Evolutionary conservation across 306 rosid genomes (phyloP).

Genomic region (Malus sieversii): DNA sequence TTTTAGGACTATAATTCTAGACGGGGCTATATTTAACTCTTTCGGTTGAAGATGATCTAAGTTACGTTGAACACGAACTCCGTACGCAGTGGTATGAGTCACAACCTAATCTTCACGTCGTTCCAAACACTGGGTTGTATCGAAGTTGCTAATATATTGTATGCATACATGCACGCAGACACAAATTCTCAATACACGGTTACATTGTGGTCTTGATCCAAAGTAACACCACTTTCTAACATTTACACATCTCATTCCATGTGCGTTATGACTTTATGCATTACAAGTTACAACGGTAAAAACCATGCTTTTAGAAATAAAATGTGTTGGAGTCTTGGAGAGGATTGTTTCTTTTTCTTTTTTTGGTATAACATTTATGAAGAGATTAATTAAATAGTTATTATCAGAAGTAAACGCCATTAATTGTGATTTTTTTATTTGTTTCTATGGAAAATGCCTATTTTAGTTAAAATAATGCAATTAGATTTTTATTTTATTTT

Average conservation of each 20-base stretch:
- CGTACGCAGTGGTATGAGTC: no score
- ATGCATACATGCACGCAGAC: not conserved
- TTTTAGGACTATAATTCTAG: no score
- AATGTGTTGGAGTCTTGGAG: no score
- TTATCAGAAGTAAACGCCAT: not conserved
- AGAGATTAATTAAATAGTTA: no score
- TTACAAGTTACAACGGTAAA: not conserved
- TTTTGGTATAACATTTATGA: not conserved
- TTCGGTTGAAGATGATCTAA: no score
- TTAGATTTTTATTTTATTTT: not conserved
- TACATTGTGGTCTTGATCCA: not conserved
- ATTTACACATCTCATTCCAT: not conserved
- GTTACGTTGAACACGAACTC: no score
- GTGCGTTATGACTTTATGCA: not conserved
- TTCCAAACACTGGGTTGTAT: no score
- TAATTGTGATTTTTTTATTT: not conserved
- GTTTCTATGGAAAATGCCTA: not conserved
- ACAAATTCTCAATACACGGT: not conserved
- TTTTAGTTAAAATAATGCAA: not conserved
- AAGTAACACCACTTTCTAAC: not conserved
- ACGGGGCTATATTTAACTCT: no score
- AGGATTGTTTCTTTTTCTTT: no score
- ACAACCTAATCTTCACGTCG: no score
- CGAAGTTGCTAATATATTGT: no score
- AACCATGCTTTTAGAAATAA: not conserved